phyloP scores from a whole-genome alignment of 441 rosid species.

The Euphorbia celastroides region DNA sequence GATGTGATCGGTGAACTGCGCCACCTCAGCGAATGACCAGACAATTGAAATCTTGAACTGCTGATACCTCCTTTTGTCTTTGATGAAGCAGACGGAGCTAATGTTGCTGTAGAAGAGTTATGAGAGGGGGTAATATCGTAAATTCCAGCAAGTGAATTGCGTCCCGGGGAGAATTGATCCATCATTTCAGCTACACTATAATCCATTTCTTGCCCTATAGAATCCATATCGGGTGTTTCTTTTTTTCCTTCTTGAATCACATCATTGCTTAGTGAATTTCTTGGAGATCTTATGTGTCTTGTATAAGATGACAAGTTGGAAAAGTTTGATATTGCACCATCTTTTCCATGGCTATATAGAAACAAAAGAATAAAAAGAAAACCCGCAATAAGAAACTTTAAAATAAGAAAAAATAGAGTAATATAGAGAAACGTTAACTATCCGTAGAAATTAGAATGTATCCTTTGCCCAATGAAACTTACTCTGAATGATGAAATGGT shows the following conservation, averaged over 20 bases:
- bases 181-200: slow-evolving; percentile 23
- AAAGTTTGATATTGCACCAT: slow-evolving; percentile 26
- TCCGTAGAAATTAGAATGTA: slow-evolving; percentile 7
- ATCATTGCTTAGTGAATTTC: slow-evolving; percentile 21
- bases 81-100: slow-evolving; percentile 30
- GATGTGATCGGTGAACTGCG: slow-evolving; percentile 35
- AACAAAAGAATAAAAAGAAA: slow-evolving; percentile 7
- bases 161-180: slow-evolving; percentile 27
- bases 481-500: slow-evolving; percentile 40
- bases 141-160: slow-evolving; percentile 23
- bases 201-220: slow-evolving; percentile 23
- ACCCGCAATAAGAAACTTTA: not conserved
- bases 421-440: not conserved
- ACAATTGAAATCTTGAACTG: slow-evolving; percentile 22
- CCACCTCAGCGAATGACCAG: slow-evolving; percentile 33
- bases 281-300: slow-evolving; percentile 22
- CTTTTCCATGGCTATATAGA: slow-evolving; percentile 36
- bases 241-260: slow-evolving; percentile 24
- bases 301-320: slow-evolving; percentile 23
- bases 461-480: slow-evolving; percentile 13
- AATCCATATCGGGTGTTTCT: slow-evolving; percentile 19
- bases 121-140: slow-evolving; percentile 28
- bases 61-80: slow-evolving; percentile 25
- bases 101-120: slow-evolving; percentile 14
- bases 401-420: slow-evolving; percentile 6